Evolutionary conservation across 2,329 filamentous ascomycete genomes (phyloP).

Genomic region (Fusarium citri): DNA sequence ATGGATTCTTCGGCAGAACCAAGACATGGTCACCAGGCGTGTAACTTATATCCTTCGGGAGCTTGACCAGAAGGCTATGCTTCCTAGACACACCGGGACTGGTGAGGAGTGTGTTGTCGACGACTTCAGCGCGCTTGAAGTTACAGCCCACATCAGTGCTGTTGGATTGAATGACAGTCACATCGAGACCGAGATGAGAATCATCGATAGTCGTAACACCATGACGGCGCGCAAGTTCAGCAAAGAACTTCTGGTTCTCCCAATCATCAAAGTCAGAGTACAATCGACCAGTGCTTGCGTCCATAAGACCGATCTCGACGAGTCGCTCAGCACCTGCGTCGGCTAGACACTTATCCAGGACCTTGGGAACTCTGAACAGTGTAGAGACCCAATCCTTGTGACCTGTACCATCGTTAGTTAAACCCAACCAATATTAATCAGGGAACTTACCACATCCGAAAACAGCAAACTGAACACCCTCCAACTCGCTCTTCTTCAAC

Average conservation of each 20-base stretch:
- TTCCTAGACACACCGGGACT: slow-evolving; percentile 55
- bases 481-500: background rate
- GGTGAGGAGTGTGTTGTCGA: slow-evolving; percentile 17
- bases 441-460: slow-evolving; percentile 13
- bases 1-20: slow-evolving; percentile 76
- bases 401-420: background rate
- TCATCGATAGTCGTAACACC: slow-evolving; percentile 17
- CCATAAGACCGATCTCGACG: slow-evolving; percentile 62
- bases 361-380: slow-evolving; percentile 73
- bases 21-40: slow-evolving; percentile 80
- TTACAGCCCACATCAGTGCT: slow-evolving; percentile 5
- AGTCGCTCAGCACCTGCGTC: slow-evolving; percentile 51
- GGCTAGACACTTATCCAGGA: slow-evolving; percentile 66
- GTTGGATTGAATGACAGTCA: background rate
- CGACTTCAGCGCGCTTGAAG: slow-evolving; percentile 24
- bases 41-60: slow-evolving; percentile 75
- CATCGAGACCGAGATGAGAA: background rate
- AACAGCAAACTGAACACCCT: background rate
- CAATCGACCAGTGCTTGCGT: slow-evolving; percentile 72
- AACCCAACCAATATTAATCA: fast-evolving
- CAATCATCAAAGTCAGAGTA: slow-evolving; percentile 75
- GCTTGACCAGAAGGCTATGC: slow-evolving; percentile 72
- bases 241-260: slow-evolving; percentile 68
- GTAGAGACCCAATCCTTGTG: slow-evolving; percentile 66
- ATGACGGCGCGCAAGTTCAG: slow-evolving; percentile 60